phyloP scores from a whole-genome alignment of 306 rosid species.

The Albizia julibrissin region DNA sequence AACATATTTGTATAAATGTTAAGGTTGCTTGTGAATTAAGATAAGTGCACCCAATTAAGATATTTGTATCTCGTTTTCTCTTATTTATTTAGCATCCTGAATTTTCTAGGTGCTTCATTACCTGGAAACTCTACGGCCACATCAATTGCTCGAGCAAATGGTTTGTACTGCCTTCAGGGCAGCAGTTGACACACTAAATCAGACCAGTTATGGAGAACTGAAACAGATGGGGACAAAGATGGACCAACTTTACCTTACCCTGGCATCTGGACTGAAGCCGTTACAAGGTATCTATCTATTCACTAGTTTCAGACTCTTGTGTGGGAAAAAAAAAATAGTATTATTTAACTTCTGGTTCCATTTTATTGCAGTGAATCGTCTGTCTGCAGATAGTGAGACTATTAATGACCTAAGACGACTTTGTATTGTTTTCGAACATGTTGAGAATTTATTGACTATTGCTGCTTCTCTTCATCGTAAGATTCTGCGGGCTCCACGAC shows the following conservation, averaged over 20 bases:
- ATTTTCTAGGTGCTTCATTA: conserved; percentile 81
- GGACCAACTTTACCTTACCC: conserved; percentile 76
- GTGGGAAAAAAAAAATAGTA: conserved; percentile 6
- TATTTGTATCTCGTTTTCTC: conserved; percentile 22
- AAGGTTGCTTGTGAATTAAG: conserved; percentile 32
- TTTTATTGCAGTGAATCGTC: conserved; percentile 63
- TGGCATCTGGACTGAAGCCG: conserved; percentile 69
- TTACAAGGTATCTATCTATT: conserved; percentile 67
- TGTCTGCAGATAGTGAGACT: conserved; percentile 70
- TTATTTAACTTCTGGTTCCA: conserved; percentile 14
- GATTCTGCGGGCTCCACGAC: conserved; percentile 75
- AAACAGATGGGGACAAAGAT: conserved; percentile 72
- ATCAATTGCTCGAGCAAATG: conserved; percentile 94
- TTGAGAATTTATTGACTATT: conserved; percentile 70
- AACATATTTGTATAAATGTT: not conserved
- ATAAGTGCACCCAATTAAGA: conserved; percentile 17
- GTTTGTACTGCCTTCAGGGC: conserved; percentile 87
- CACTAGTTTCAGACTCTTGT: not conserved
- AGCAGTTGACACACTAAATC: conserved; percentile 69
- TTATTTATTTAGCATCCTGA: conserved; percentile 26
- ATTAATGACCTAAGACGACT: conserved; percentile 70
- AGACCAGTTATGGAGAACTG: conserved; percentile 77
- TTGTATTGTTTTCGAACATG: conserved; percentile 69
- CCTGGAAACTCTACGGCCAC: conserved; percentile 80
- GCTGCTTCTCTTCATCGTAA: conserved; percentile 94